Percentiles rank a stretch among this genome's conserved stretches.
Conservation (phyloP, 306 rosid genomes). For the Abrus precatorius region DNA sequence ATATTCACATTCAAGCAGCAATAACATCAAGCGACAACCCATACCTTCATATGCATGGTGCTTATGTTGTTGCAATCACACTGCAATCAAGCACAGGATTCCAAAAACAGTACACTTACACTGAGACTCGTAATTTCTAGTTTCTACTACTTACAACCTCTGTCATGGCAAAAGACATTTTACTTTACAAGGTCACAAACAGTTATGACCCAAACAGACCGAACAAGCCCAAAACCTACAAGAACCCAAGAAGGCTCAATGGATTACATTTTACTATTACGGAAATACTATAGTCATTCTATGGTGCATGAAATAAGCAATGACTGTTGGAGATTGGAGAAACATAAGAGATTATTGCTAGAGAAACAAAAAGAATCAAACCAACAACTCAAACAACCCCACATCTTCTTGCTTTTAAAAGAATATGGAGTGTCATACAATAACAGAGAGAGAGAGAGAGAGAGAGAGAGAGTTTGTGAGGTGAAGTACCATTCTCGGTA, state of each 20-base stretch:
- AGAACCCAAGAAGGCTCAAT: slow-evolving; percentile 20
- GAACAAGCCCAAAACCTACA: slow-evolving; percentile 30
- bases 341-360: background rate
- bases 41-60: slow-evolving; percentile 25
- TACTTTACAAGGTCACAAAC: slow-evolving; percentile 30
- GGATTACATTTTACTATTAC: slow-evolving; percentile 23
- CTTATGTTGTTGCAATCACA: slow-evolving; percentile 16
- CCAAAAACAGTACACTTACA: slow-evolving; percentile 17
- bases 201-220: slow-evolving; percentile 11
- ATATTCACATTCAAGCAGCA: slow-evolving; percentile 38
- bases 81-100: slow-evolving; percentile 43
- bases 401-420: background rate
- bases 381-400: slow-evolving; percentile 20
- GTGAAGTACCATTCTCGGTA: slow-evolving; percentile 87
- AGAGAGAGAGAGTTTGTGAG: slow-evolving; percentile 39
- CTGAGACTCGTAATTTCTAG: background rate
- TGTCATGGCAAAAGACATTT: slow-evolving; percentile 21
- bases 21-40: slow-evolving; percentile 8
- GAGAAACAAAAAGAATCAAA: slow-evolving; percentile 10
- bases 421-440: background rate
- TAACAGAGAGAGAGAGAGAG: background rate
- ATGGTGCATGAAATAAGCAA: slow-evolving; percentile 13
- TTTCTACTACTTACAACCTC: slow-evolving; percentile 15
- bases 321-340: background rate
- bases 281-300: background rate